These are phyloP conservation scores for Phaeoacremonium minimum DNA, from an alignment of 2,329 filamentous ascomycete genomes.

Conservation along the genomic window DNA sequence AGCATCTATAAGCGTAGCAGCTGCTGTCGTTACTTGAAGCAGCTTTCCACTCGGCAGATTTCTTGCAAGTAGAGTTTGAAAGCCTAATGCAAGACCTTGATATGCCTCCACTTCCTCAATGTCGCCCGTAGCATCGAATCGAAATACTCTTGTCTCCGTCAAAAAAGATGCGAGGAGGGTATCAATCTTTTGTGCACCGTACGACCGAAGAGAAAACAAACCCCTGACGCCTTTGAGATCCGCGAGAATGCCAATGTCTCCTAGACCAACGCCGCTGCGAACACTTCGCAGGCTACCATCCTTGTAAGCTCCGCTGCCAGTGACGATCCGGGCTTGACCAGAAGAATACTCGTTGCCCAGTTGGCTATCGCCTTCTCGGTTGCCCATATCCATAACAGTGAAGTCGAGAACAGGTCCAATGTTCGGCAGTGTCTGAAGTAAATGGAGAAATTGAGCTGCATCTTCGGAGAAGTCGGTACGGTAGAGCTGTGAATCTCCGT, in stretches of 20 bases:
- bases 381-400: slow-evolving; percentile 92
- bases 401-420: slow-evolving; percentile 91
- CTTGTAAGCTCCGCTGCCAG: slow-evolving; percentile 84
- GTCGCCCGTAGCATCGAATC: slow-evolving; percentile 67
- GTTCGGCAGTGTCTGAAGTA: slow-evolving; percentile 75
- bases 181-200: slow-evolving; percentile 51
- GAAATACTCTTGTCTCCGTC: slow-evolving; percentile 78
- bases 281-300: slow-evolving; percentile 88
- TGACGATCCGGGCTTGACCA: slow-evolving; percentile 88
- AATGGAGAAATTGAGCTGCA: slow-evolving; percentile 40
- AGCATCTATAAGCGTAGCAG: slow-evolving; percentile 58
- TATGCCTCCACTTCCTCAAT: slow-evolving; percentile 85
- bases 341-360: slow-evolving; percentile 86
- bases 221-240: slow-evolving; percentile 72
- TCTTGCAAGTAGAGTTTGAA: slow-evolving; percentile 66
- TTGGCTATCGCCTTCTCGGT: slow-evolving; percentile 71
- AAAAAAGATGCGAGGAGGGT: slow-evolving; percentile 77
- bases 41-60: slow-evolving; percentile 62
- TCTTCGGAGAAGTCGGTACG: slow-evolving; percentile 51
- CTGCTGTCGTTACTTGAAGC: slow-evolving; percentile 70
- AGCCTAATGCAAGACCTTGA: slow-evolving; percentile 62
- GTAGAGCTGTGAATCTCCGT: slow-evolving; percentile 86
- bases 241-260: slow-evolving; percentile 78
- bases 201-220: slow-evolving; percentile 63
- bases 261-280: slow-evolving; percentile 86